Conservation (phyloP, 495 filamentous ascomycete species). For the Daldinia caldariorum region DNA sequence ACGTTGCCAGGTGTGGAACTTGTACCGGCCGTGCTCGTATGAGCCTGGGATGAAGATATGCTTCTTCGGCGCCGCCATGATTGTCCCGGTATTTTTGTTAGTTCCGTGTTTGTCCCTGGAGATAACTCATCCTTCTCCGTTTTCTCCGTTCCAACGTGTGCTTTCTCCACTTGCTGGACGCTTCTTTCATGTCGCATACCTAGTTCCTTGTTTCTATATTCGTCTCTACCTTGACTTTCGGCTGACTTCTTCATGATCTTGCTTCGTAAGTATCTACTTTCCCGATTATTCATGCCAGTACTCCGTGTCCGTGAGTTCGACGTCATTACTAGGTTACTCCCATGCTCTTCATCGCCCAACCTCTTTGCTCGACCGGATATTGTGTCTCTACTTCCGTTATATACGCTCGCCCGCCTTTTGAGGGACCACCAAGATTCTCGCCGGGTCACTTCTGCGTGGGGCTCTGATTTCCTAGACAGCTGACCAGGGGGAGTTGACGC, state of each 20-base stretch:
- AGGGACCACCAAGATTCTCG: conserved; percentile 22
- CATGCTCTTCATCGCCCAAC: neutral
- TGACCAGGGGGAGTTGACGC: conserved; percentile 12
- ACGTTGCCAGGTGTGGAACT: conserved; percentile 26
- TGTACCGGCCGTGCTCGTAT: conserved; percentile 17
- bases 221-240: neutral
- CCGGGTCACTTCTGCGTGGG: neutral
- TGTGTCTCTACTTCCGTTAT: neutral
- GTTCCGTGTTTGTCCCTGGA: neutral
- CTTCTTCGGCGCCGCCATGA: conserved; percentile 17
- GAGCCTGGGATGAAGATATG: conserved; percentile 20
- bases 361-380: neutral
- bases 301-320: neutral
- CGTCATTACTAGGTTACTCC: neutral
- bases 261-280: neutral
- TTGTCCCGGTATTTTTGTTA: conserved; percentile 3
- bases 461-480: neutral
- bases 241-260: neutral
- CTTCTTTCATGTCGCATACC: neutral
- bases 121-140: conserved; percentile 1
- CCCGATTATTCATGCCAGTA: neutral
- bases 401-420: conserved; percentile 7
- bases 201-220: too few species aligned
- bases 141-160: conserved; percentile 3
- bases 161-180: neutral